Evolutionary conservation across 139 green algal genomes (phyloP).

Genomic region (Ulvella scutata): DNA sequence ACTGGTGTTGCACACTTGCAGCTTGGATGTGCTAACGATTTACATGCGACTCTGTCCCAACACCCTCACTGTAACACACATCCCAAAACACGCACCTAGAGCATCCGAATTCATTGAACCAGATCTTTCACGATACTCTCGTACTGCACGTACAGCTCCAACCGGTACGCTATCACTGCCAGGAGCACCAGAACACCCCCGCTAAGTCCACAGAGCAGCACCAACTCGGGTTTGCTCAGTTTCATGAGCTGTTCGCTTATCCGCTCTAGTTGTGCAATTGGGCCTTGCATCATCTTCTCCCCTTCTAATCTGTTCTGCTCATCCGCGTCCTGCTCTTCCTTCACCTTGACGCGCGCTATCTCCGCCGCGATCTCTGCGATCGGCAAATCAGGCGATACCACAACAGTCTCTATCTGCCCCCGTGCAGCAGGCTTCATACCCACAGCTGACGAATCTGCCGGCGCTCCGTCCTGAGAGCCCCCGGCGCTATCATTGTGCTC

Average conservation of each 20-base stretch:
- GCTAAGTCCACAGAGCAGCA: conserved; percentile 49
- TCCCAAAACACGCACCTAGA: no score
- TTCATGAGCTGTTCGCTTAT: conserved; percentile 4
- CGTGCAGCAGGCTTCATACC: neutral
- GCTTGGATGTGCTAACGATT: no score
- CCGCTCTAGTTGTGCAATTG: conserved; percentile 22
- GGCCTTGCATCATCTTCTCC: conserved; percentile 39
- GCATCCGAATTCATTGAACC: no score
- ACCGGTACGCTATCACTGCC: conserved; percentile 36
- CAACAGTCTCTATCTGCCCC: conserved; percentile 37
- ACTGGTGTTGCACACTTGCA: no score
- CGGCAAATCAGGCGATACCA: conserved; percentile 60
- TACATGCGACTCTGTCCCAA: no score
- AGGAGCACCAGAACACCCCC: conserved; percentile 45
- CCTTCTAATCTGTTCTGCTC: conserved; percentile 45
- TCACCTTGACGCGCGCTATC: conserved; percentile 37
- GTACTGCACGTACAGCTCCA: conserved; percentile 14
- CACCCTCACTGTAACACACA: no score
- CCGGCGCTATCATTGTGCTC: neutral
- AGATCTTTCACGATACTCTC: no score
- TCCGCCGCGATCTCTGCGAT: conserved; percentile 71
- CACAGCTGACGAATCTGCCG: neutral
- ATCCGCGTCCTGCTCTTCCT: conserved; percentile 8
- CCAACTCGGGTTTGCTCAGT: conserved; percentile 32
- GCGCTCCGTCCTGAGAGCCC: neutral